Conservation (phyloP, 2,329 filamentous ascomycete genomes). For the Coleophoma cylindrospora region DNA sequence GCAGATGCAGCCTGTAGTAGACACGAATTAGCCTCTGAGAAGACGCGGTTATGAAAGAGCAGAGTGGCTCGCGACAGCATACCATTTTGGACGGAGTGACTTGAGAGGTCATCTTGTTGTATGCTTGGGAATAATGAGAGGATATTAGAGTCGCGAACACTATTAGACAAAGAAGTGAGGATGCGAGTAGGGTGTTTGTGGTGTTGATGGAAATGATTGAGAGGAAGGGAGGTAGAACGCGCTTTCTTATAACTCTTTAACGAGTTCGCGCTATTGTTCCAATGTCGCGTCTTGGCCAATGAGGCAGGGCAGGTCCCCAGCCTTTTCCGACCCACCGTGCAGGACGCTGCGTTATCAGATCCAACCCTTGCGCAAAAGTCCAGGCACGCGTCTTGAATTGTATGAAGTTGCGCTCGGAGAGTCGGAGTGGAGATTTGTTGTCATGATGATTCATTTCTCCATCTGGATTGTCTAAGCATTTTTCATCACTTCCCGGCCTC, state of each 20-base stretch:
- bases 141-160: slow-evolving; percentile 6
- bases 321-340: neutral
- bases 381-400: neutral
- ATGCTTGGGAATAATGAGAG: slow-evolving; percentile 9
- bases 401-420: neutral
- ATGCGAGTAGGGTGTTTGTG: slow-evolving; percentile 9
- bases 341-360: slow-evolving; percentile 16
- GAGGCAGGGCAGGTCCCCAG: neutral
- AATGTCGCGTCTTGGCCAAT: neutral
- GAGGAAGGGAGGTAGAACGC: slow-evolving; percentile 2
- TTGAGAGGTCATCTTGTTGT: slow-evolving; percentile 63
- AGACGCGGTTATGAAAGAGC: slow-evolving; percentile 25
- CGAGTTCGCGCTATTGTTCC: neutral
- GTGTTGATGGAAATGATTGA: slow-evolving; percentile 1
- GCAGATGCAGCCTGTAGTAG: slow-evolving; percentile 70
- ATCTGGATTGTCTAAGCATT: slow-evolving; percentile 1
- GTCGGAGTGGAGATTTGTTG: slow-evolving; percentile 1
- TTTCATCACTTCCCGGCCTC: neutral
- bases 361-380: slow-evolving; percentile 9
- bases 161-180: slow-evolving; percentile 12
- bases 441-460: slow-evolving; percentile 11
- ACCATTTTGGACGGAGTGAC: slow-evolving; percentile 72
- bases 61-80: slow-evolving; percentile 32
- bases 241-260: slow-evolving; percentile 1
- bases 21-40: slow-evolving; percentile 24